Evolutionary conservation across 2,329 filamentous ascomycete species (phyloP), one percentile per base, ranked within the genome.

Genomic region (Diaporthe capsici): DNA sequence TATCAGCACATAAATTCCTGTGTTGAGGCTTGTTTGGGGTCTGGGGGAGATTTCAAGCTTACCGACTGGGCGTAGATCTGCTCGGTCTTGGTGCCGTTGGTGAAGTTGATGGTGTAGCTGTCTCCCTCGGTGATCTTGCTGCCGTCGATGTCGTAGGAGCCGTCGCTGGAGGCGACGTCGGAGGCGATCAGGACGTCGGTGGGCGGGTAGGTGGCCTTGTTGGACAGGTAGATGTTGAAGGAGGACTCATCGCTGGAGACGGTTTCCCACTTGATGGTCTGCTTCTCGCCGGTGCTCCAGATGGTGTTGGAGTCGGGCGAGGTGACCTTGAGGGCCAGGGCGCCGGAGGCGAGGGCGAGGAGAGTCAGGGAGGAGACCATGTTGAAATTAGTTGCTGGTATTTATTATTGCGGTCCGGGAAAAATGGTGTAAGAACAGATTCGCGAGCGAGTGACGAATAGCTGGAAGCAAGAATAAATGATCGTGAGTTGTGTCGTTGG

Each of bases 11-110:
- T 31, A n/a, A n/a, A n/a, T n/a, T n/a, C n/a, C n/a, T n/a, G n/a
- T n/a, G n/a, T n/a, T n/a, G n/a, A n/a, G n/a, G n/a, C n/a, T n/a
- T n/a, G n/a, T n/a, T n/a, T n/a, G n/a, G n/a, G n/a, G n/a, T n/a
- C n/a, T n/a, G n/a, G n/a, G n/a, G n/a, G n/a, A n/a, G n/a, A n/a
- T n/a, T n/a, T n/a, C n/a, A n/a, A 57, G 34, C 76, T 77, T 51
- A 77, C 76, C 73, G 76, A 77, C 76, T 77, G 76, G 20, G 76
- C 76, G 51, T 77, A 77, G 58, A 77, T 71, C 73, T 77, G 76
- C 76, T 76, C 76, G 58, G 70, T 76, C 70, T 77, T 71, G 51
- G 75, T 74, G 39, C 75, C 75, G 75, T 76, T 75, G 67, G 71
- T 77, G 60, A 75, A 71, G 75, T 76, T 68, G 74, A 77, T 73